Evolutionary conservation across 768 basidiomycete species (phyloP).

Genomic region (Sistotremastrum suecicum): DNA sequence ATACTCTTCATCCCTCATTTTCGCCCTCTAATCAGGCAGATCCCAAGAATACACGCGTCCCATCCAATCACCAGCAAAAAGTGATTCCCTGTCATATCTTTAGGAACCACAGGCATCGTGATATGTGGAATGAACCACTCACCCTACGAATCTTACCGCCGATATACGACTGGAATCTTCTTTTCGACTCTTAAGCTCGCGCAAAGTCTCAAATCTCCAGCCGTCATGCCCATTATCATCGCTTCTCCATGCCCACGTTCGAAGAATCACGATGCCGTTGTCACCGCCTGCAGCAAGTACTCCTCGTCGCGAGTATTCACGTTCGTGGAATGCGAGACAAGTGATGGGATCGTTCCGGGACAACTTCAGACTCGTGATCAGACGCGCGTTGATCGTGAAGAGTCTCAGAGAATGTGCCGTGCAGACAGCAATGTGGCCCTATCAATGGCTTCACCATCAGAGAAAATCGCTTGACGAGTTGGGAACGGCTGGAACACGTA

Average conservation of each 20-base stretch:
- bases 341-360: slow-evolving; percentile 43
- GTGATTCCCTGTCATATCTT: slow-evolving; percentile 28
- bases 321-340: slow-evolving; percentile 74
- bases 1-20: neutral
- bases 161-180: slow-evolving; percentile 45
- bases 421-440: slow-evolving; percentile 86
- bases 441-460: slow-evolving; percentile 1
- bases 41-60: slow-evolving; percentile 46
- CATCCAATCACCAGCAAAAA: slow-evolving; percentile 52
- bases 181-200: slow-evolving; percentile 48
- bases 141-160: slow-evolving; percentile 77
- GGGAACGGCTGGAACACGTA: slow-evolving; percentile 22
- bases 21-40: slow-evolving; percentile 30
- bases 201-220: slow-evolving; percentile 63
- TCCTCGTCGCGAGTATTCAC: slow-evolving; percentile 69
- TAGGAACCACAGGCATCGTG: neutral
- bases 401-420: slow-evolving; percentile 56
- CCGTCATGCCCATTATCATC: slow-evolving; percentile 47
- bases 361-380: slow-evolving; percentile 58
- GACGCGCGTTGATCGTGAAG: slow-evolving; percentile 78
- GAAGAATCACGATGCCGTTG: slow-evolving; percentile 64
- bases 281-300: slow-evolving; percentile 69
- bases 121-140: slow-evolving; percentile 10
- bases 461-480: neutral
- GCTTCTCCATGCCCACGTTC: slow-evolving; percentile 75